A percentile compares a stretch with the other conserved stretches of the same genome.
These are phyloP conservation scores for Pseudevernia furfuracea DNA, from an alignment of 495 filamentous ascomycete species.

Conservation along the genomic window DNA sequence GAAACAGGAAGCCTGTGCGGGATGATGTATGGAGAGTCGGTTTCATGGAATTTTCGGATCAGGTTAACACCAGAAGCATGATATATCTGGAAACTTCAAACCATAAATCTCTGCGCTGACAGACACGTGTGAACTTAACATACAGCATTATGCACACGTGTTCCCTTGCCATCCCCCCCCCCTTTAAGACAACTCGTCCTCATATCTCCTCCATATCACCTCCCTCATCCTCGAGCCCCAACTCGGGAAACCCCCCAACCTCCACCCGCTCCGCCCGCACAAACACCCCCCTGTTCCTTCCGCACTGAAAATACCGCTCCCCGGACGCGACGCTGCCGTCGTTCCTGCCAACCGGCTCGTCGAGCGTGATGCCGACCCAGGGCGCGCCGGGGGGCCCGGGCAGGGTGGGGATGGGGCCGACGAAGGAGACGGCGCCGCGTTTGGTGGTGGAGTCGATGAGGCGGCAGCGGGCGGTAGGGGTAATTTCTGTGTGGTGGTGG, in stretches of 20 bases:
- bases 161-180: not conserved
- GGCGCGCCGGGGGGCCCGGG: slow-evolving; percentile 57
- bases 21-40: no score
- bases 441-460: slow-evolving; percentile 59
- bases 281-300: slow-evolving; percentile 73
- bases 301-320: slow-evolving; percentile 65
- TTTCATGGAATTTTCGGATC: no score
- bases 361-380: slow-evolving; percentile 80
- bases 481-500: slow-evolving; percentile 36
- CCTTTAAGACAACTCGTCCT: slow-evolving; percentile 16
- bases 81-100: no score
- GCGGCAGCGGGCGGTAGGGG: slow-evolving; percentile 55
- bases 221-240: slow-evolving; percentile 55
- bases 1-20: not conserved
- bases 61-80: no score
- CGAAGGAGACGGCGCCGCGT: slow-evolving; percentile 73
- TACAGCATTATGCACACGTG: not conserved
- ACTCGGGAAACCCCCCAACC: slow-evolving; percentile 72
- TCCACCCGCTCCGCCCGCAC: slow-evolving; percentile 86
- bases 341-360: slow-evolving; percentile 86
- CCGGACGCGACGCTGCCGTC: slow-evolving; percentile 72
- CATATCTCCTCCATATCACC: slow-evolving; percentile 81
- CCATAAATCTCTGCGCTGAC: not conserved
- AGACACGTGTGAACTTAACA: not conserved
- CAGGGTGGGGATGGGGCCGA: slow-evolving; percentile 77